A percentile compares a stretch with the other conserved stretches of the same genome.
Evolutionary conservation across 2,329 filamentous ascomycete genomes (phyloP).

Genomic region (Zymoseptoria brevis): DNA sequence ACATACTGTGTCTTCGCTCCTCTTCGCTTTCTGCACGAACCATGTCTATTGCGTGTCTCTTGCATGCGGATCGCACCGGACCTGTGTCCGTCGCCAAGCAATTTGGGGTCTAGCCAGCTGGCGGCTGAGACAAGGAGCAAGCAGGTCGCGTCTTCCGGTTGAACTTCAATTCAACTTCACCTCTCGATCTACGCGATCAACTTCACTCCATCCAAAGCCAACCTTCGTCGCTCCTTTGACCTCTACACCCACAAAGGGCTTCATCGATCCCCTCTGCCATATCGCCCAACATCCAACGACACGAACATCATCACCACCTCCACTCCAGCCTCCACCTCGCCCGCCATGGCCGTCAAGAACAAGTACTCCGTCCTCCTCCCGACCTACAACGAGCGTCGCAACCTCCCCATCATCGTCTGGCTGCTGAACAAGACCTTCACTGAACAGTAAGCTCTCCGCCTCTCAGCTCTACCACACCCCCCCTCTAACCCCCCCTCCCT

Average conservation of each 20-base stretch:
- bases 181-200: background rate
- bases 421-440: conserved; percentile 87
- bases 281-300: background rate
- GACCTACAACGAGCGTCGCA: conserved; percentile 96
- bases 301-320: background rate
- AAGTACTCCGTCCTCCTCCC: conserved; percentile 97
- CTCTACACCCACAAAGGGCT: background rate
- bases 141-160: background rate
- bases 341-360: conserved; percentile 51
- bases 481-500: background rate
- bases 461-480: background rate
- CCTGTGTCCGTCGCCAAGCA: background rate
- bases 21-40: too few species aligned
- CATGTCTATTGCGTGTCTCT: too few species aligned
- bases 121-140: background rate
- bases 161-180: background rate
- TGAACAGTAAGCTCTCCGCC: conserved; percentile 56
- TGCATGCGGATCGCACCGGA: too few species aligned
- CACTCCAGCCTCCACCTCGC: background rate
- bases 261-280: background rate
- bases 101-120: background rate
- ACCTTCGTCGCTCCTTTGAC: background rate
- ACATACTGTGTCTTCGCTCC: too few species aligned
- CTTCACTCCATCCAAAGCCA: background rate
- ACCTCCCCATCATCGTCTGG: conserved; percentile 93